Base-by-base conservation (phyloP, 306 rosid genomes). In the Styphnolobium japonicum region DNA sequence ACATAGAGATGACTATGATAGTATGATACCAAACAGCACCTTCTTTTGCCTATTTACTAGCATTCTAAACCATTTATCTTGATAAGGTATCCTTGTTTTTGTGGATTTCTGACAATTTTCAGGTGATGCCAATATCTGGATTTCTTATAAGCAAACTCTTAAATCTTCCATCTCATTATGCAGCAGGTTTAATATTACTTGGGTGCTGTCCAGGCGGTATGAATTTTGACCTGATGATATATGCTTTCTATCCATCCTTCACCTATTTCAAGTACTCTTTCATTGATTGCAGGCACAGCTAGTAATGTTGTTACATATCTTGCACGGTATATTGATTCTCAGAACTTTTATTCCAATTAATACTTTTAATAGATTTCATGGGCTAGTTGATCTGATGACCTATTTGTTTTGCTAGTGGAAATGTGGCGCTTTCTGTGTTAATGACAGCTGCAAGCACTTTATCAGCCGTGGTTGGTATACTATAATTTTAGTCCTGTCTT, bases 381-480 rank as follows among this genome's bases (percentile, higher is more conserved):
- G 42, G 57, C 58, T 25, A 14, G 58, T 45, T 10, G 40, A 80
- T 87, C 71, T 83, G 81, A 78, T 77, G 51, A 37, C 16, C 43
- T 55, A 45, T 56, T 55, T 85, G 76, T 77, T 75, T 89, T 89
- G 75, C 45, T 81, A 88, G 97, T 36, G 94, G 94, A 87, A 94
- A 92, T 53, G 97, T 94, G 78, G 97, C 96, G 5, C 93, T 94
- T 75, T 94, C 97, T 1, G 97, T 94, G 63, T 65, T 94, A 48
- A 94, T 92, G 98, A 94, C 98, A 49, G 90, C 98, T 23, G 86
- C 92, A 3, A 94, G 96, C 89, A 94, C 98, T 66, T 12, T 92
- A 76, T 65, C 92, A 21, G 89, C 94, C 0, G 94, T 90, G 98
- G 98, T 94, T 60, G 40, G 97, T 86, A 58, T 55, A 84, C 61